phyloP scores from a whole-genome alignment of 1,284 basidiomycete genomes.

The Moniliophthora roreri region DNA sequence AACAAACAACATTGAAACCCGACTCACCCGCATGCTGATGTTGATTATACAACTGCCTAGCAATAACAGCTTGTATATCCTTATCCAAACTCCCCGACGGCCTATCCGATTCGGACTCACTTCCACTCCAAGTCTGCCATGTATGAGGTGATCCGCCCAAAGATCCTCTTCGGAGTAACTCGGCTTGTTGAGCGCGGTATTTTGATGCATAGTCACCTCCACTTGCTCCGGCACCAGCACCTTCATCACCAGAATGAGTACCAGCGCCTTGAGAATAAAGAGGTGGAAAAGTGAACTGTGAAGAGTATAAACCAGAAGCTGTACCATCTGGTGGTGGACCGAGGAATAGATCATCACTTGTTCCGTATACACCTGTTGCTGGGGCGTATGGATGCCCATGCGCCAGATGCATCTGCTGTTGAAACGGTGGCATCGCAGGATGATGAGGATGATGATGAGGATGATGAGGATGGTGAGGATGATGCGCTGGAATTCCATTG shows the following conservation, averaged over 20 bases:
- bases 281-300: constrained; percentile 33
- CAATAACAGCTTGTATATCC: no score
- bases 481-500: neutral
- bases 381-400: neutral
- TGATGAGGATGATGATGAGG: neutral
- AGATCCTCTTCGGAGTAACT: constrained; percentile 36
- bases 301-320: constrained; percentile 27
- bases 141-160: no score
- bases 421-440: neutral
- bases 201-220: constrained; percentile 44
- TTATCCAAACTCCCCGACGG: neutral
- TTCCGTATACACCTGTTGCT: constrained; percentile 14
- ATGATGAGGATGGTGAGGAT: neutral
- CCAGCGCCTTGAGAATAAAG: constrained; percentile 30
- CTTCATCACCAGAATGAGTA: no score
- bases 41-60: no score
- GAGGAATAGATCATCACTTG: constrained; percentile 38
- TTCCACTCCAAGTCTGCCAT: no score
- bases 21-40: no score
- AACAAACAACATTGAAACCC: no score
- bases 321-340: constrained; percentile 28
- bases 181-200: constrained; percentile 45
- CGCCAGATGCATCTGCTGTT: constrained; percentile 11
- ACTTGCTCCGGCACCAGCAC: constrained; percentile 14
- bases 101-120: no score